Base-by-base conservation (phyloP, 345 rosid genomes). In the Viola odorata region DNA sequence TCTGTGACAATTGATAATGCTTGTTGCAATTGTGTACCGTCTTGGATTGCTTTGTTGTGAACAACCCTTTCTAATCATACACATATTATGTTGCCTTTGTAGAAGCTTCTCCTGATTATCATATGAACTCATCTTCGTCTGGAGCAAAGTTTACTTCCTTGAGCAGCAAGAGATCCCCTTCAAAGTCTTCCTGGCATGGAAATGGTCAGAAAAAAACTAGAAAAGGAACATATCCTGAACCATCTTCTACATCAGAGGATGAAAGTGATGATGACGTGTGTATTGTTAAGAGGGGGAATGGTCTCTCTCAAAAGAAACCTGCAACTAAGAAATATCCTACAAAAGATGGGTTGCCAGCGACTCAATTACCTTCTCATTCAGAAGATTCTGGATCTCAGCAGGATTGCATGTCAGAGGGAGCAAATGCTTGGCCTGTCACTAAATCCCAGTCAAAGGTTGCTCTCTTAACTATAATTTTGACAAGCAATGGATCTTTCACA, bases 21-120 rank as follows among this genome's bases (percentile, higher is more conserved):
- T 13, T 32, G 41, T 11, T 62, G 52, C 11, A 11, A 9, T 37
- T 48, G 8, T 12, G 10, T 12, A 14, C 16, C n/a, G 51, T 4
- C 16, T 55, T 17, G 11, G 41, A 40, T 56, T 45, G 51, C 12
- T 61, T 65, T 41, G 40, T 23, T 37, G 38, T 14, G 11, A 56
- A 50, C 47, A 17, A 49, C 12, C 12, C 55, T 8, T 11, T 17
- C 6, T 57, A 13, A 60, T 81, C 10, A 69, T 16, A 72, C 53
- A 62, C 53, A 37, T 63, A 44, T 53, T 14, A 52, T 75, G 55
- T 53, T 36, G 16, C 41, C 55, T 53, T 45, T 59, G n/a, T 63
- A 80, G 96, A 78, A 17, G 23, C 72, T 53, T 78, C 88, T 74
- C 75, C 85, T 58, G 85, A 79, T 57, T 41, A 66, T 65, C 54